These are phyloP conservation scores for Metarhizium humberi DNA, from an alignment of 2,329 filamentous ascomycete genomes.

Conservation along the genomic window DNA sequence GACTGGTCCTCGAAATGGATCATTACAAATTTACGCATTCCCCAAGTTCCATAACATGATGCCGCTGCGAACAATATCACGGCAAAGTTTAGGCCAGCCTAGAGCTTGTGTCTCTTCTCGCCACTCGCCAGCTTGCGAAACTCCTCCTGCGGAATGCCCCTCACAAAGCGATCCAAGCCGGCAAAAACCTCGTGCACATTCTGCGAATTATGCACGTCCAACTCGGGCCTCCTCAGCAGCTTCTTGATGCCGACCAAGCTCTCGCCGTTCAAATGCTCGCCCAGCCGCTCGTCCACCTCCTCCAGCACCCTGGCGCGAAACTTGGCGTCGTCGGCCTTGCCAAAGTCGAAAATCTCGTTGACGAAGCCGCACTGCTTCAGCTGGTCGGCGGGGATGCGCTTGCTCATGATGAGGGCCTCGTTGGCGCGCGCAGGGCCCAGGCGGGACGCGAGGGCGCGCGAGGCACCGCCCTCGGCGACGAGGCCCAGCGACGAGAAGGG, in stretches of 20 bases:
- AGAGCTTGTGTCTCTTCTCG: conserved; percentile 93
- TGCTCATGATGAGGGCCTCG: conserved; percentile 88
- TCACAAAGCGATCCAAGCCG: conserved; percentile 71
- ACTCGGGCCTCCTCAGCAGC: conserved; percentile 65
- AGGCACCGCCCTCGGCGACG: conserved; percentile 80
- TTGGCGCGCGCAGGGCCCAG: conserved; percentile 77
- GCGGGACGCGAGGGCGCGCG: conserved; percentile 66
- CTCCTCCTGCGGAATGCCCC: conserved; percentile 77
- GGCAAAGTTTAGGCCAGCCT: not conserved
- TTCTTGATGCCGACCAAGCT: conserved; percentile 79
- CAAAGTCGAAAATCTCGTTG: conserved; percentile 64
- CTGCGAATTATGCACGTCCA: conserved; percentile 63
- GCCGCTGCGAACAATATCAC: not conserved
- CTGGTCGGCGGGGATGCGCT: conserved; percentile 63
- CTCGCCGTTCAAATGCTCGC: conserved; percentile 68
- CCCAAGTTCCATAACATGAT: not conserved
- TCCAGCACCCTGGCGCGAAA: conserved; percentile 64
- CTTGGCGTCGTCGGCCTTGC: conserved; percentile 52
- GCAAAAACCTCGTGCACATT: conserved; percentile 80
- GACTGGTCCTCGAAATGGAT: not conserved
- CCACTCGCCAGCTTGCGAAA: conserved; percentile 78
- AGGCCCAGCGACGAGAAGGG: conserved; percentile 87
- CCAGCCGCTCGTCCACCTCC: conserved; percentile 75
- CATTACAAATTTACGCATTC: not conserved
- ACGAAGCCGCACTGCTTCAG: conserved; percentile 72